Base-by-base conservation (phyloP, 441 rosid species). In the Bruguiera hainesii region DNA sequence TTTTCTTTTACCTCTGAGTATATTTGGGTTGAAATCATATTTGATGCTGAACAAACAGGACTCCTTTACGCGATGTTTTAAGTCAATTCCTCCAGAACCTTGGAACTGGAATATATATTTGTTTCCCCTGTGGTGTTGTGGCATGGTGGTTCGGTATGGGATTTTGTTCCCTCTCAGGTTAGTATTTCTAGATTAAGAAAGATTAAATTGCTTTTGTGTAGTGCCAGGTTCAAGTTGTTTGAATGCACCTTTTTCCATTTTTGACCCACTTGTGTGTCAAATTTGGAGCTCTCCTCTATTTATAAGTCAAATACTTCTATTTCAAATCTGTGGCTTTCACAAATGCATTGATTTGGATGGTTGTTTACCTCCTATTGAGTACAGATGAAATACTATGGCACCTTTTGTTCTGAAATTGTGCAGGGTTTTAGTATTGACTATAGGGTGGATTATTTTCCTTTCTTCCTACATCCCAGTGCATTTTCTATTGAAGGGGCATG, bases 101-200 rank as follows among this genome's bases (percentile, higher is more conserved):
- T 95, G 99, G 99, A 92, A 89, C 71, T 95, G 99, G 98, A 92
- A 95, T 72, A 72, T 95, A 48, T 95, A 89, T 71, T 71, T 95
- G 71, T 90, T 95, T 76, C 97, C 98, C 35, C 73, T 92, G 6
- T 92, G 96, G 96, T 95, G 99, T 71, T 83, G 53, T 3, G 99
- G 99, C 18, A 96, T 92, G 73, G 78, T 84, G 53, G 57, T 90
- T 76, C 85, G 98, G 67, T 90, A 95, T 79, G 84, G 89, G 63
- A 55, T 95, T 65, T 81, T 92, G 55, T 95, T 95, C 76, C 98
- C 99, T 6, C 49, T 78, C 72, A 90, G 99, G 99, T 95, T 61
- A 11, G 82, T 64, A 33, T 66, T 23, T 80, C 50, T 72, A 33
- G 28, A 57, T 21, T 33, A 15, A 19, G 19, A 65, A 16, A 19